Evolutionary conservation across 2,329 filamentous ascomycete species (phyloP).

Genomic region (Beauveria australis): DNA sequence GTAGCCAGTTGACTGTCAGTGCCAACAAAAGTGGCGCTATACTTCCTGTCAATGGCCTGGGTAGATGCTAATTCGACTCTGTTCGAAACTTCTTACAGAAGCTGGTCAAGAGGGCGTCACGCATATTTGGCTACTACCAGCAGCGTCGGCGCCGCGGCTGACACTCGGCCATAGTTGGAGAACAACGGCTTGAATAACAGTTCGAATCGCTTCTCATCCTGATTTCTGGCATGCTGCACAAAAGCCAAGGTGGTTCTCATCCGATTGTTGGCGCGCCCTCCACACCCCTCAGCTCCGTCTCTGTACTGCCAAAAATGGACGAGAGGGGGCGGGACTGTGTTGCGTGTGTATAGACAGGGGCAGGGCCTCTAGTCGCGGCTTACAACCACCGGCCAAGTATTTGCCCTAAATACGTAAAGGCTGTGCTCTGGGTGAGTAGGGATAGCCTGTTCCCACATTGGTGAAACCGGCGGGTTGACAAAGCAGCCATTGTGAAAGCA

Average conservation of each 20-base stretch:
- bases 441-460: conserved; percentile 1
- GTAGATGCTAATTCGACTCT: neutral
- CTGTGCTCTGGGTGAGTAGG: neutral
- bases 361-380: neutral
- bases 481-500: neutral
- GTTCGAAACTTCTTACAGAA: neutral
- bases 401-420: neutral
- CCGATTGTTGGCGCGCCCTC: neutral
- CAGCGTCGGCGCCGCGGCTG: neutral
- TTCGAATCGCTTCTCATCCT: neutral
- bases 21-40: neutral
- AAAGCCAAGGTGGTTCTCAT: conserved; percentile 3
- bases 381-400: neutral
- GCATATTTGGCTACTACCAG: neutral
- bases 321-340: conserved; percentile 2
- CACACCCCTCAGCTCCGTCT: neutral
- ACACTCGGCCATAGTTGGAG: neutral
- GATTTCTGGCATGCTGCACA: neutral
- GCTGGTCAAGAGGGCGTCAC: neutral
- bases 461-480: neutral
- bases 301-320: neutral
- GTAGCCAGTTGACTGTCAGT: neutral
- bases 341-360: neutral
- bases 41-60: neutral
- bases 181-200: neutral